Percentiles rank a stretch among this genome's conserved stretches.
These are phyloP conservation scores for Diplodia scrobiculata DNA, from an alignment of 2,329 filamentous ascomycete species.

Conservation along the genomic window DNA sequence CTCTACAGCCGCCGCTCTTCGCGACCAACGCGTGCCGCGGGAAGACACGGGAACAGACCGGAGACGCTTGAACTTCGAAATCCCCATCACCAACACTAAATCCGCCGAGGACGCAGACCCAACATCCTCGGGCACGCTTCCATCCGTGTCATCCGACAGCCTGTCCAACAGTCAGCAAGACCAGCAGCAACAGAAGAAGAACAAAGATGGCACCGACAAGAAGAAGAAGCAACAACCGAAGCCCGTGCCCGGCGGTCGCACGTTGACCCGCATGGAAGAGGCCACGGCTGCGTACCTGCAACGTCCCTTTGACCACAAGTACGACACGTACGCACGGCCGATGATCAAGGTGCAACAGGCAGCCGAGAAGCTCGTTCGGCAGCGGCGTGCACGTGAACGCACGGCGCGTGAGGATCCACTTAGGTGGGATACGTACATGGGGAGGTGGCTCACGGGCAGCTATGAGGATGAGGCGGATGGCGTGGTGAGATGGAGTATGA, in stretches of 20 bases:
- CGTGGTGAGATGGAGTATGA: slow-evolving; percentile 1
- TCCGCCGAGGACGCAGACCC: neutral
- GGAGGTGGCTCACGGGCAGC: slow-evolving; percentile 43
- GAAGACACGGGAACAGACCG: neutral
- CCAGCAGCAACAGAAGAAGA: neutral
- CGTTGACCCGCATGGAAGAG: slow-evolving; percentile 50
- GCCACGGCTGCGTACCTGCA: slow-evolving; percentile 47
- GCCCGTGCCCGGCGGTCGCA: slow-evolving; percentile 48
- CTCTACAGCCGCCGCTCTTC: neutral
- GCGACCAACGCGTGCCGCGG: neutral
- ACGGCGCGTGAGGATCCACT: slow-evolving; percentile 39
- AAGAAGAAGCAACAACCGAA: neutral
- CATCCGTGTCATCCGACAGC: neutral
- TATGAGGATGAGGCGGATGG: slow-evolving; percentile 36
- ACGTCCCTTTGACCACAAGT: slow-evolving; percentile 42
- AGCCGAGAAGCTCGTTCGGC: slow-evolving; percentile 53
- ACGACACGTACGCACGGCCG: slow-evolving; percentile 51
- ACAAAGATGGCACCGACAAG: neutral
- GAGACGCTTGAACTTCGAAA: neutral
- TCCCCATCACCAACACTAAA: neutral
- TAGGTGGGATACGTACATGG: slow-evolving; percentile 47
- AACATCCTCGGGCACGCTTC: neutral
- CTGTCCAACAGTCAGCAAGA: neutral
- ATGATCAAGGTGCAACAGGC: slow-evolving; percentile 50
- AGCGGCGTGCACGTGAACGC: slow-evolving; percentile 49